These are phyloP conservation scores for Torulaspora maleeae DNA, from an alignment of 805 yeast genomes.

Conservation along the genomic window DNA sequence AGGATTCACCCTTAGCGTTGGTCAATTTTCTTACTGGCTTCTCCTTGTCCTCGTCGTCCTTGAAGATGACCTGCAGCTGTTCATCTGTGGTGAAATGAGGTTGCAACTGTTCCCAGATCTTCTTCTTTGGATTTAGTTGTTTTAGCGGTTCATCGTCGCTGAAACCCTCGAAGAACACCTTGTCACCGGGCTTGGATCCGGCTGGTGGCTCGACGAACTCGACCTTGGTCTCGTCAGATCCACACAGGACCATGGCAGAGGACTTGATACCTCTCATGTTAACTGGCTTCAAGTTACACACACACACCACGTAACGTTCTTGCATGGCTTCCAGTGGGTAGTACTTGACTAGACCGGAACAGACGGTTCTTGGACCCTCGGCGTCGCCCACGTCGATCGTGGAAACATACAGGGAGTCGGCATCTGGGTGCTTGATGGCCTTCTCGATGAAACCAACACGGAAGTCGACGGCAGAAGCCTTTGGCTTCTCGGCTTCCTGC, in stretches of 20 bases:
- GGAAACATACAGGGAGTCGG: constrained; percentile 92
- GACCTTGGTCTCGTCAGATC: constrained; percentile 66
- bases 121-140: constrained; percentile 95
- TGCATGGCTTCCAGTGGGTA: constrained; percentile 93
- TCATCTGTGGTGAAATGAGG: constrained; percentile 84
- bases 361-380: constrained; percentile 96
- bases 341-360: constrained; percentile 92
- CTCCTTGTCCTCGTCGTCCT: constrained; percentile 62
- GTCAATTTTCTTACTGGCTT: constrained; percentile 64
- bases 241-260: constrained; percentile 94
- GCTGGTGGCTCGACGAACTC: constrained; percentile 95
- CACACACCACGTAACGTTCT: constrained; percentile 81
- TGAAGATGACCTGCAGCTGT: constrained; percentile 70
- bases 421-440: constrained; percentile 96
- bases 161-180: constrained; percentile 88
- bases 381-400: constrained; percentile 95
- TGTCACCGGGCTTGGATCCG: constrained; percentile 92
- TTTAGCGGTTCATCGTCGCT: constrained; percentile 80
- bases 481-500: constrained; percentile 53
- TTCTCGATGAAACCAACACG: constrained; percentile 96
- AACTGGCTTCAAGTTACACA: constrained; percentile 96
- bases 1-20: constrained; percentile 71
- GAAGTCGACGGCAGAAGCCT: constrained; percentile 83
- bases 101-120: constrained; percentile 93
- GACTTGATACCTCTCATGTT: constrained; percentile 97